A percentile compares a stretch with the other conserved stretches of the same genome.
Conservation (phyloP, 495 filamentous ascomycete species). For the Apodospora peruviana region DNA sequence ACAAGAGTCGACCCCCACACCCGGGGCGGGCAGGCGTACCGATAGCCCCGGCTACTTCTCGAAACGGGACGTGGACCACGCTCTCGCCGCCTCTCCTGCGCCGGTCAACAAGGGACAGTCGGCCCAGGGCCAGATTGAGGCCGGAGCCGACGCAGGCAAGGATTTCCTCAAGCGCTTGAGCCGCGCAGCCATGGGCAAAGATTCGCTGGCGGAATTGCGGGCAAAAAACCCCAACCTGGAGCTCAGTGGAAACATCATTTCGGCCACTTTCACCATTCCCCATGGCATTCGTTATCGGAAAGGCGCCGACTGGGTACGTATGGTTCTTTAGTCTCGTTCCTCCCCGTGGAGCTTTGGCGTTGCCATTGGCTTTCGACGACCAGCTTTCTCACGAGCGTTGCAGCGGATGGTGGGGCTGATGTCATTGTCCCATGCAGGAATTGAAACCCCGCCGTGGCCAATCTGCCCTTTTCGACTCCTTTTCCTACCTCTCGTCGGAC, state of each 20-base stretch:
- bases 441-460: slow-evolving; percentile 72
- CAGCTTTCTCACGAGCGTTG: not conserved
- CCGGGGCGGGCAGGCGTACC: slow-evolving; percentile 5
- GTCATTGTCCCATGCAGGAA: slow-evolving; percentile 44
- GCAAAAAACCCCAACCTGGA: slow-evolving; percentile 60
- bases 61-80: slow-evolving; percentile 22
- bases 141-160: slow-evolving; percentile 48
- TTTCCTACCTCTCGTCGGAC: slow-evolving; percentile 74
- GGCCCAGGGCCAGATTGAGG: slow-evolving; percentile 43
- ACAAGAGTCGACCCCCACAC: slow-evolving; percentile 8
- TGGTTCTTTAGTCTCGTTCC: not conserved
- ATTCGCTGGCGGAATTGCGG: slow-evolving; percentile 51
- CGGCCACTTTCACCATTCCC: slow-evolving; percentile 79
- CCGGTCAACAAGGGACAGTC: slow-evolving; percentile 16
- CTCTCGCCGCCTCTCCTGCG: slow-evolving; percentile 16
- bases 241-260: slow-evolving; percentile 79
- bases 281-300: slow-evolving; percentile 63
- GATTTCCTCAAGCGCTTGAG: slow-evolving; percentile 64
- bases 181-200: slow-evolving; percentile 36
- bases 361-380: not conserved
- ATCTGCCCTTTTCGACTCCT: slow-evolving; percentile 83
- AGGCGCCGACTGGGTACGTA: slow-evolving; percentile 69
- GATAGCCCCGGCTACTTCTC: slow-evolving; percentile 35
- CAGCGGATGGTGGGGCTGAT: slow-evolving; percentile 22
- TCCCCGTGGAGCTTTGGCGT: not conserved